Base-by-base conservation (phyloP, 768 basidiomycete genomes). In the Chalciporus sphaerocephalus region DNA sequence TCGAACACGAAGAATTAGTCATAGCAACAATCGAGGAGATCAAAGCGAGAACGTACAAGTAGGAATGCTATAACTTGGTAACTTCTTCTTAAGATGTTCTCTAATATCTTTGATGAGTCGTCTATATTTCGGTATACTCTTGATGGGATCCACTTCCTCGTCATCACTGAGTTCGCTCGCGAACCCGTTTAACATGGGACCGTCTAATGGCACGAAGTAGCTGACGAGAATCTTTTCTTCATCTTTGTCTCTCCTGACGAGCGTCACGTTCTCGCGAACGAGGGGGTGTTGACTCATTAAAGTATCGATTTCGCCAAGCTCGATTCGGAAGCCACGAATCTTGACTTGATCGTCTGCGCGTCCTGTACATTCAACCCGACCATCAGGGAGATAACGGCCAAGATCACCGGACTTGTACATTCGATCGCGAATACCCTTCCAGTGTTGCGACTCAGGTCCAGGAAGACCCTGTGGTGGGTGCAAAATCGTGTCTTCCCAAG, bases 261-360 rank as follows among this genome's bases (percentile, higher is more conserved):
- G 78, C 2, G 96, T 98, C 42, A 99, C 94, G 63, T 99, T 99
- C 70, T 98, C 96, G n/a, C 95, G 74, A 2, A 99, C 82, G 16
- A 92, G 78, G 7, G 91, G 87, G 62, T 98, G 94, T 58, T 93
- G 85, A 56, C 87, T 89, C 46, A 99, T 81, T 69, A 95, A 85
- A 0, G 90, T 96, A 64, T 99, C 96, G 53, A 99, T 96, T 66
- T 99, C 96, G 13, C 94, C 94, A 6, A 98, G 78, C 64, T 99
- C 96, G 59, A 99, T 98, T 20, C 96, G 78, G 83, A 99, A 99
- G 2, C 96, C 96, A 44, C 96, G 88, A 66, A 99, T 98, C 72
- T 99, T 98, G 70, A 99, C 91, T 62, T 99, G 96, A 61, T 98
- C 95, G 62, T 99, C 96, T 2, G 95, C 94, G 17, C 96, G 81